These are phyloP conservation scores for Candida sonorensis DNA, from an alignment of 805 yeast species.

Conservation along the genomic window DNA sequence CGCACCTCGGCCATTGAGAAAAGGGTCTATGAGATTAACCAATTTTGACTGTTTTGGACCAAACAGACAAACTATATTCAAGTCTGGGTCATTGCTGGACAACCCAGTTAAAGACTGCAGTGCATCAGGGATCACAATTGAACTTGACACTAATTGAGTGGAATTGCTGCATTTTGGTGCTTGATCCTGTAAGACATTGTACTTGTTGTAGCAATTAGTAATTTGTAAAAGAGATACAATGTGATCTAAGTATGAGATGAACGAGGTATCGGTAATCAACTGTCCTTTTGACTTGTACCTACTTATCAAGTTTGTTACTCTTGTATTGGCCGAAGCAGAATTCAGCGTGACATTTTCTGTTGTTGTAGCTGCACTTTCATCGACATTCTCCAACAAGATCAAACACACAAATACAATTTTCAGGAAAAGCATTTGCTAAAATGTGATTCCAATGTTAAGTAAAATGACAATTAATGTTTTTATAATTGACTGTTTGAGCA, in stretches of 20 bases:
- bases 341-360: no score
- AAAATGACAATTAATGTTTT: no score
- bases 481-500: no score
- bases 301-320: constrained; percentile 11
- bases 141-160: not conserved
- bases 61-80: constrained; percentile 8
- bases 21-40: constrained; percentile 11
- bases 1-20: constrained; percentile 13
- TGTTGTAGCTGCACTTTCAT: no score
- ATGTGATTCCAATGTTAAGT: no score
- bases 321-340: no score
- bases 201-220: constrained; percentile 15
- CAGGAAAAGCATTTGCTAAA: no score
- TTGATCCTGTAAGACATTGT: constrained; percentile 7
- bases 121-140: constrained; percentile 6
- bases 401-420: no score
- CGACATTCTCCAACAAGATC: no score
- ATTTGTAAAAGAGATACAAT: constrained; percentile 13
- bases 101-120: constrained; percentile 9
- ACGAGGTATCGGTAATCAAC: constrained; percentile 2
- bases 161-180: constrained; percentile 1
- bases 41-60: constrained; percentile 10
- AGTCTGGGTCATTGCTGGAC: constrained; percentile 6
- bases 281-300: constrained; percentile 14
- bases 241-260: constrained; percentile 12